Percentiles rank a stretch among this genome's conserved stretches.
Evolutionary conservation across 2,329 filamentous ascomycete species (phyloP).

Genomic region (Magnaporthiopsis poae): DNA sequence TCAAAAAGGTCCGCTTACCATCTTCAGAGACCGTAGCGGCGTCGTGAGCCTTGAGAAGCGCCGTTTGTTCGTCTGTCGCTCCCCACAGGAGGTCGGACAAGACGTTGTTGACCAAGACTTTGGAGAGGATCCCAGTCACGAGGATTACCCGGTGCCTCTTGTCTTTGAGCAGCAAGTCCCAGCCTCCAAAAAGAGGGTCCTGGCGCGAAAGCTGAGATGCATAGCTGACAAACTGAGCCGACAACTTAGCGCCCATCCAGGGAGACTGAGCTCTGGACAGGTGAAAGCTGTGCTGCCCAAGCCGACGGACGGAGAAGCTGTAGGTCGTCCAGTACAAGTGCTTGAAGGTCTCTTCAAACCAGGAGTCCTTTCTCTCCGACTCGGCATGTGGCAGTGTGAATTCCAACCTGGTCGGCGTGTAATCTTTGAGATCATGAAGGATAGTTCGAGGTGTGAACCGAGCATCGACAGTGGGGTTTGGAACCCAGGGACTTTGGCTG

Average conservation of each 20-base stretch:
- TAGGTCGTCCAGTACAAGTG: slow-evolving; percentile 19
- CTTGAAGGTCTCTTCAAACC: slow-evolving; percentile 20
- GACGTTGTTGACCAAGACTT: slow-evolving; percentile 28
- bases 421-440: slow-evolving; percentile 9
- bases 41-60: slow-evolving; percentile 23
- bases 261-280: slow-evolving; percentile 9
- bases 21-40: slow-evolving; percentile 20
- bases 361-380: slow-evolving; percentile 15
- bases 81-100: slow-evolving; percentile 32
- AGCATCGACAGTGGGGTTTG: background rate
- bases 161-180: slow-evolving; percentile 25
- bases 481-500: background rate
- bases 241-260: slow-evolving; percentile 17
- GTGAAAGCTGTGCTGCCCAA: slow-evolving; percentile 15
- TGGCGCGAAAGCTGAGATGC: slow-evolving; percentile 23
- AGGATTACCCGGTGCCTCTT: slow-evolving; percentile 22
- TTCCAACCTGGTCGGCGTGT: slow-evolving; percentile 16
- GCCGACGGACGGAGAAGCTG: slow-evolving; percentile 19
- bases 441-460: background rate
- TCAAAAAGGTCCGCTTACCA: slow-evolving; percentile 18
- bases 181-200: slow-evolving; percentile 24
- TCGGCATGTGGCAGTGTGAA: slow-evolving; percentile 14
- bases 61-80: slow-evolving; percentile 18
- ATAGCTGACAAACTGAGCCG: slow-evolving; percentile 25
- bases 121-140: slow-evolving; percentile 26